A percentile compares a stretch with the other conserved stretches of the same genome.
Conservation (phyloP, 1,284 basidiomycete species). For the Cutaneotrichosporon sp. region DNA sequence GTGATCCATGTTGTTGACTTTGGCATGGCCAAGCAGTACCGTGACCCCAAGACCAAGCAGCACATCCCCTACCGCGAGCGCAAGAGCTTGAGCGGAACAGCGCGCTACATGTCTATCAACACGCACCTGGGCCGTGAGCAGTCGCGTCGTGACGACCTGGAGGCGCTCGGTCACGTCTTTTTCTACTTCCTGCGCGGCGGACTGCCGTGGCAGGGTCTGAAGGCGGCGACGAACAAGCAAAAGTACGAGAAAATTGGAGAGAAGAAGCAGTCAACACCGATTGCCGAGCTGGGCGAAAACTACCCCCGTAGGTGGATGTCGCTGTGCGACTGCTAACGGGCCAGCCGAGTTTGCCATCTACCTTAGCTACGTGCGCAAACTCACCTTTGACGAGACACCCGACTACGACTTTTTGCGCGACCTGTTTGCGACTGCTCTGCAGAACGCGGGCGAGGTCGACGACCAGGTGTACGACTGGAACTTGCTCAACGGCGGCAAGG, state of each 20-base stretch:
- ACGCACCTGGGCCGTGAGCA: constrained; percentile 93
- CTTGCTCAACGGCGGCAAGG: constrained; percentile 80
- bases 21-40: constrained; percentile 97
- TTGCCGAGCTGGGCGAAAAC: constrained; percentile 87
- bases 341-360: constrained; percentile 88
- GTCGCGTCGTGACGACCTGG: constrained; percentile 87
- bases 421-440: constrained; percentile 83
- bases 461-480: constrained; percentile 91
- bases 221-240: constrained; percentile 95
- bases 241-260: constrained; percentile 99
- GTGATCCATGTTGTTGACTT: constrained; percentile 86
- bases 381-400: constrained; percentile 92
- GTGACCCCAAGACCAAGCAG: constrained; percentile 93
- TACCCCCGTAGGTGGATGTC: constrained; percentile 67
- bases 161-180: constrained; percentile 93
- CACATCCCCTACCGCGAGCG: constrained; percentile 95
- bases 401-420: constrained; percentile 94
- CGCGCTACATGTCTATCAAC: constrained; percentile 96
- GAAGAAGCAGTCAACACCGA: constrained; percentile 95
- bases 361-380: constrained; percentile 92
- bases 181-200: constrained; percentile 95
- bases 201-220: constrained; percentile 92
- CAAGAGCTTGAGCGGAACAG: constrained; percentile 82
- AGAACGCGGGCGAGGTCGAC: constrained; percentile 78
- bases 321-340: constrained; percentile 5